Percentiles rank a stretch among this genome's conserved stretches.
phyloP scores from a whole-genome alignment of 805 yeast genomes.

The Tetrapisispora iriomotensis region DNA sequence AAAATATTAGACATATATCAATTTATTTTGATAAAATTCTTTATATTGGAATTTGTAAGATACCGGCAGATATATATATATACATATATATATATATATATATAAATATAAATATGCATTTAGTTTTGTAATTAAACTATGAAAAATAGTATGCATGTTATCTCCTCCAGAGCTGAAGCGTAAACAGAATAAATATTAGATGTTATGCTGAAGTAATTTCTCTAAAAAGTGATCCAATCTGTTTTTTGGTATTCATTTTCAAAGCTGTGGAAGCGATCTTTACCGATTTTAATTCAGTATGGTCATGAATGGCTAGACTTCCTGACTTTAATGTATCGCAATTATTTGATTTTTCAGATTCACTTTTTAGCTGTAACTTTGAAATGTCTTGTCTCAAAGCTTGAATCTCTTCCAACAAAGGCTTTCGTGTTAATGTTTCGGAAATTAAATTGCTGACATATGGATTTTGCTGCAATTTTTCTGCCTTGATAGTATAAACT shows the following conservation, averaged over 20 bases:
- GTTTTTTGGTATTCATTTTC: slow-evolving; percentile 17
- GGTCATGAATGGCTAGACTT: slow-evolving; percentile 1
- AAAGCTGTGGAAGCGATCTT: slow-evolving; percentile 20
- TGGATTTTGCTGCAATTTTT: slow-evolving; percentile 10
- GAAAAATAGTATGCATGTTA: too few relatives aligned
- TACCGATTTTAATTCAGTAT: slow-evolving; percentile 5
- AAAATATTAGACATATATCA: not conserved
- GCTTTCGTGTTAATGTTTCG: slow-evolving; percentile 12
- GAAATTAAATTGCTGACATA: slow-evolving; percentile 10
- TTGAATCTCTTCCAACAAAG: slow-evolving; percentile 16
- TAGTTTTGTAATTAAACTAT: too few relatives aligned
- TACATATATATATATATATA: too few relatives aligned
- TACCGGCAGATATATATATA: too few relatives aligned
- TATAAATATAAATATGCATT: too few relatives aligned
- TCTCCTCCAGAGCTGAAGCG: too few relatives aligned
- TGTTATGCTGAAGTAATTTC: too few relatives aligned
- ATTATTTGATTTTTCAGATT: not conserved
- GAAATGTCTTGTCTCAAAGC: slow-evolving; percentile 17
- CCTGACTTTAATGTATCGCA: not conserved
- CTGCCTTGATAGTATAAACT: slow-evolving; percentile 10
- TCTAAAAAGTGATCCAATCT: slow-evolving; percentile 21
- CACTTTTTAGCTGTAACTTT: slow-evolving; percentile 6
- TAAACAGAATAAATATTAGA: too few relatives aligned
- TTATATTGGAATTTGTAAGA: too few relatives aligned
- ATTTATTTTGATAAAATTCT: too few relatives aligned